These are phyloP conservation scores for Boletus sp. DNA, from an alignment of 1,284 basidiomycete species.

Conservation along the genomic window DNA sequence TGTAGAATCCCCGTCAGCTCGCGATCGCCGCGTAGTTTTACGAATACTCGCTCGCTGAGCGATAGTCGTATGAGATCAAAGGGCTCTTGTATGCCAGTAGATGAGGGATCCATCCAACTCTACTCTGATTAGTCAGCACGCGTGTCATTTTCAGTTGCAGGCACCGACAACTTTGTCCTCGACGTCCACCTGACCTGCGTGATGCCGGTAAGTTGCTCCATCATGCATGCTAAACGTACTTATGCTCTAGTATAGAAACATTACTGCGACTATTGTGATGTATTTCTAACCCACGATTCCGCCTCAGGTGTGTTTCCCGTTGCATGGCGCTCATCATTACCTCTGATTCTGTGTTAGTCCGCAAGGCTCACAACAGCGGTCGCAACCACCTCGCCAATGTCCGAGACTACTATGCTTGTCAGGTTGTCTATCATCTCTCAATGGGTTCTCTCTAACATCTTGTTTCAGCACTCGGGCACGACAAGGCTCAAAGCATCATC, in stretches of 20 bases:
- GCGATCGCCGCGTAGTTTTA: constrained; percentile 95
- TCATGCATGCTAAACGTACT: background rate
- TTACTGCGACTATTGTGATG: constrained; percentile 93
- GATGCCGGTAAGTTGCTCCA: constrained; percentile 29
- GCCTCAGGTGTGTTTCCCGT: constrained; percentile 60
- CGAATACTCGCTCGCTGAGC: constrained; percentile 93
- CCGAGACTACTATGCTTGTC: constrained; percentile 95
- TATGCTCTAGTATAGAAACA: constrained; percentile 60
- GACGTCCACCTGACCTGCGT: constrained; percentile 16
- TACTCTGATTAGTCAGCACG: constrained; percentile 33
- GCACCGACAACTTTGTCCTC: constrained; percentile 4
- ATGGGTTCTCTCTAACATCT: constrained; percentile 11
- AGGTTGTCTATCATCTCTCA: constrained; percentile 26
- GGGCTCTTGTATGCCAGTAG: constrained; percentile 88
- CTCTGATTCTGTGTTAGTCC: constrained; percentile 53
- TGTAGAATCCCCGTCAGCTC: constrained; percentile 93
- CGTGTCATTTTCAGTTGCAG: constrained; percentile 22
- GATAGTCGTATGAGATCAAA: constrained; percentile 97
- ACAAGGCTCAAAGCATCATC: constrained; percentile 95
- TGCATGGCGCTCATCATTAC: background rate
- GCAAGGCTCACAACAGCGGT: constrained; percentile 97
- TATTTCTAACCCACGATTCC: constrained; percentile 87
- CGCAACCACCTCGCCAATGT: constrained; percentile 97
- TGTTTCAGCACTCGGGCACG: constrained; percentile 80
- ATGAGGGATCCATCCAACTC: constrained; percentile 64